These are phyloP conservation scores for Dictyostelium firmibasis DNA, from an alignment of 78 protist species.

Conservation along the genomic window DNA sequence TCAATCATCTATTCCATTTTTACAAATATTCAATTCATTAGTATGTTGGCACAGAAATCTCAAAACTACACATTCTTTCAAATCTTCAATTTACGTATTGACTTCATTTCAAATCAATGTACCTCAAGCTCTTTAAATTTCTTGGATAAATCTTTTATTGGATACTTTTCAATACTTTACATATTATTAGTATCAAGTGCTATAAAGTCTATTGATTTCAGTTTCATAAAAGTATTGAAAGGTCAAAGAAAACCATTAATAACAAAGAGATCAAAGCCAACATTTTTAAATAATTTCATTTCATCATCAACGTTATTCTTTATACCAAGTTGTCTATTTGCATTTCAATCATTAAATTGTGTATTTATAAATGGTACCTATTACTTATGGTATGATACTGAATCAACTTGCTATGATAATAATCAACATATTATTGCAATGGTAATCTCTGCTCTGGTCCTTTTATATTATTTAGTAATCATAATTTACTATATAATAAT, in stretches of 20 bases:
- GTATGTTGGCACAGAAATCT: background rate
- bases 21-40: background rate
- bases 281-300: background rate
- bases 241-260: background rate
- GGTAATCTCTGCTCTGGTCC: background rate
- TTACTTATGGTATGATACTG: background rate
- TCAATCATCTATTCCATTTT: background rate
- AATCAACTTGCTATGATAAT: background rate
- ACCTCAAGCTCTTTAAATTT: background rate
- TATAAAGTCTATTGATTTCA: background rate
- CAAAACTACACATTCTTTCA: background rate
- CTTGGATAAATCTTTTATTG: background rate
- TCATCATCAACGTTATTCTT: background rate
- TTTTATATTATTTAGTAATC: background rate
- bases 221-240: background rate
- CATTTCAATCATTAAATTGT: background rate
- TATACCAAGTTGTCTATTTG: background rate
- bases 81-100: background rate
- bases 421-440: background rate
- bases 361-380: background rate
- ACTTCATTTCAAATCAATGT: background rate
- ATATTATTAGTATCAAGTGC: background rate
- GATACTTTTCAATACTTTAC: background rate
- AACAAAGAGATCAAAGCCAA: background rate
- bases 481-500: background rate